A percentile compares a stretch with the other conserved stretches of the same genome.
phyloP scores from a whole-genome alignment of 2,329 filamentous ascomycete species.

The Diaporthe sp. region DNA sequence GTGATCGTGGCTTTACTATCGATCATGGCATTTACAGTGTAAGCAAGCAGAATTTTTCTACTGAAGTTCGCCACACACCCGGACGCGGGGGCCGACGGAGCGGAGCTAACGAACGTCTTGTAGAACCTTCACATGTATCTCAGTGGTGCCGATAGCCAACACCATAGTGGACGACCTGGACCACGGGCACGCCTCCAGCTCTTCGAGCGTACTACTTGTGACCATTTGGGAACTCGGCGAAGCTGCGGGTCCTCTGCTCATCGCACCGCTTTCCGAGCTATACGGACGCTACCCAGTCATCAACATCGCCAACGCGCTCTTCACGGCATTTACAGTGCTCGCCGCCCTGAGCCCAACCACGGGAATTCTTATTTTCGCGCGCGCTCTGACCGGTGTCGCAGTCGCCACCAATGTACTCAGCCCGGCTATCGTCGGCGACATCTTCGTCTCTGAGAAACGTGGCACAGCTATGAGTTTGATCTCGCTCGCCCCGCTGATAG shows the following conservation, averaged over 20 bases:
- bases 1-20: slow-evolving; percentile 66
- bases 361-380: slow-evolving; percentile 64
- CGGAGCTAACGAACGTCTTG: not conserved
- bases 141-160: slow-evolving; percentile 66
- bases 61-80: not conserved
- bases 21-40: slow-evolving; percentile 71
- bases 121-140: slow-evolving; percentile 71
- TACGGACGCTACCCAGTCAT: slow-evolving; percentile 70
- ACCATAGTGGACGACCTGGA: slow-evolving; percentile 65
- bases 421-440: slow-evolving; percentile 75
- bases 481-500: slow-evolving; percentile 69
- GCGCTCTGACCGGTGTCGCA: slow-evolving; percentile 72
- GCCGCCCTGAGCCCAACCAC: slow-evolving; percentile 62
- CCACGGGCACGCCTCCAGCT: slow-evolving; percentile 55
- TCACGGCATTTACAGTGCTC: slow-evolving; percentile 63
- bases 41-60: slow-evolving; percentile 43
- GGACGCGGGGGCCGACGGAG: not conserved
- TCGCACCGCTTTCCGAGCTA: slow-evolving; percentile 74
- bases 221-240: slow-evolving; percentile 80
- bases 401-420: slow-evolving; percentile 75
- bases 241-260: slow-evolving; percentile 70
- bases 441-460: slow-evolving; percentile 70
- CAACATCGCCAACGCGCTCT: slow-evolving; percentile 65
- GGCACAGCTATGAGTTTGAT: slow-evolving; percentile 71
- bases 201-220: slow-evolving; percentile 72